Base-by-base conservation (phyloP, 2,329 filamentous ascomycete species). In the Raffaelea ambrosiae region DNA sequence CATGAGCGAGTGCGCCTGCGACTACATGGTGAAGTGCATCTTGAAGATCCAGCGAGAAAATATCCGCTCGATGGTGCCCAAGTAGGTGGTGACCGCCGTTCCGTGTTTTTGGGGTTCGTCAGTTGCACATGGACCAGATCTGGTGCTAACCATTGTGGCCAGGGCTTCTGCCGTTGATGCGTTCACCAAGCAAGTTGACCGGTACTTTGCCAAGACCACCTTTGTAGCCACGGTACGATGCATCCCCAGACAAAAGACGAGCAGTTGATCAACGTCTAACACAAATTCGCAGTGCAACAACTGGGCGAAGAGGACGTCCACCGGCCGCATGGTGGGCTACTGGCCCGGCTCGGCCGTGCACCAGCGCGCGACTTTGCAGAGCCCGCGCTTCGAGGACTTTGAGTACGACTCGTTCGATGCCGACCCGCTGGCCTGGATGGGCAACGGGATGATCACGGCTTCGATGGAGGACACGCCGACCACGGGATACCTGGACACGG, bases 311-410 rank as follows among this genome's bases (percentile, higher is more conserved):
- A n/a, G n/a, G n/a, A n/a, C n/a, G n/a, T n/a, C n/a, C n/a, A n/a
- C n/a, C n/a, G n/a, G n/a, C n/a, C n/a, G n/a, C n/a, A 23, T 50
- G 4, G 48, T 50, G 16, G 44, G 35, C 3, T 38, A 41, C 16
- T 50, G 40, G n/a, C 48, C 48, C 16, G 48, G 48, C 5, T 50
- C 48, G 14, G 35, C 48, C 13, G n/a, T 33, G 9, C 26, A 16
- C 19, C 43, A 38, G 35, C 48, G 48, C 21, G 33, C 38, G 38
- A 45, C 36, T 20, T 42, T 50, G 18, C 20, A 31, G 38, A 36
- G 47, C 36, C 48, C 49, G 10, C 49, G 46, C 18, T 51, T 29
- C 36, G 48, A 50, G 31, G 48, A 50, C 42, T 50, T 50, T n/a
- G 21, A 42, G 13, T 50, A 7, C 2, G 29, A 35, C 4, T 21